phyloP scores from a whole-genome alignment of 1,284 basidiomycete genomes.

The Naganishia cerealis region DNA sequence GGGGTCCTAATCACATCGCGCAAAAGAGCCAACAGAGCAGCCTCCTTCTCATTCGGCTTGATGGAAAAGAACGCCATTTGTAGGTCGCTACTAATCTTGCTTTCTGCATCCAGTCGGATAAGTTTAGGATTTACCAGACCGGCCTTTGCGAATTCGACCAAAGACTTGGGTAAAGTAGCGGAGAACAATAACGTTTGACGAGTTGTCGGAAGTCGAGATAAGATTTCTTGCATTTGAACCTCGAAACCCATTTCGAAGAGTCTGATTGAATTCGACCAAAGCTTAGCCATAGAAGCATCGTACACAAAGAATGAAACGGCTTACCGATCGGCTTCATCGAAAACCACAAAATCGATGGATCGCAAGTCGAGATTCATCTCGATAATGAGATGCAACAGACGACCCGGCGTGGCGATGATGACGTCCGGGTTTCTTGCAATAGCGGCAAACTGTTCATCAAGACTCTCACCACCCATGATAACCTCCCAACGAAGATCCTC shows the following conservation, averaged over 20 bases:
- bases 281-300: not conserved
- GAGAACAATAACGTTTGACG: constrained; percentile 94
- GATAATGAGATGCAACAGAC: constrained; percentile 88
- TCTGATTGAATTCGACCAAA: constrained; percentile 49
- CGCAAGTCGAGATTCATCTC: constrained; percentile 96
- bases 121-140: constrained; percentile 92
- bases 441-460: constrained; percentile 96
- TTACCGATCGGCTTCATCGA: constrained; percentile 89
- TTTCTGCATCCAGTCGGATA: constrained; percentile 89
- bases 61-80: constrained; percentile 92
- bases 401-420: constrained; percentile 95
- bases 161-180: constrained; percentile 89
- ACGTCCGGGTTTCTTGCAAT: constrained; percentile 92
- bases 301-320: constrained; percentile 24
- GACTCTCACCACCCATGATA: constrained; percentile 89
- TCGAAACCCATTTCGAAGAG: constrained; percentile 98
- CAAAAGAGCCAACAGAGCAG: constrained; percentile 78
- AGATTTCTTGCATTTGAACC: constrained; percentile 84
- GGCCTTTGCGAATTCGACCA: constrained; percentile 97
- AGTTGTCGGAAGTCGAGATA: constrained; percentile 77
- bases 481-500: constrained; percentile 85
- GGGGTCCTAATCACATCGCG: constrained; percentile 85
- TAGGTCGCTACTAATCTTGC: constrained; percentile 90
- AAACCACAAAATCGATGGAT: constrained; percentile 85
- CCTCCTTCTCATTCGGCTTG: constrained; percentile 92